Evolutionary conservation across 75 land plant genomes (phyloP).

Genomic region (Sequoiadendron giganteum): DNA sequence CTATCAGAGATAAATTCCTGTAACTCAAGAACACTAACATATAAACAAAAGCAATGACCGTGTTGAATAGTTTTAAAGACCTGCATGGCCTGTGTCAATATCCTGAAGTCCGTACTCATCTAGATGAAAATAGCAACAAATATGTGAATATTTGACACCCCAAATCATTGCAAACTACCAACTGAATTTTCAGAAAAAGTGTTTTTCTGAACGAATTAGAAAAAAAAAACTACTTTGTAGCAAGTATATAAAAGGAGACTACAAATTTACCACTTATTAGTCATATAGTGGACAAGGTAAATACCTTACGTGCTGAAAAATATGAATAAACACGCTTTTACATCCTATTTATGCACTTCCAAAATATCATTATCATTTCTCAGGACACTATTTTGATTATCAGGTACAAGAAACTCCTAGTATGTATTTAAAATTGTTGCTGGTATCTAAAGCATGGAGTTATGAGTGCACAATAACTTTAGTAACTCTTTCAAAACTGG

Average conservation of each 20-base stretch:
- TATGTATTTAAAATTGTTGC: neutral
- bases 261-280: neutral
- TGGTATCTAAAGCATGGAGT: neutral
- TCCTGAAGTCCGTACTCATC: neutral
- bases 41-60: neutral
- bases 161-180: neutral
- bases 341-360: neutral
- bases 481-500: neutral
- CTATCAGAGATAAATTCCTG: neutral
- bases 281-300: neutral
- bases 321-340: neutral
- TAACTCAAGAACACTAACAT: neutral
- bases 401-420: neutral
- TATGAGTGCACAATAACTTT: neutral
- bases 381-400: neutral
- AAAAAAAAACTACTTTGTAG: neutral
- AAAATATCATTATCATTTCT: neutral
- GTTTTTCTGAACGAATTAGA: neutral
- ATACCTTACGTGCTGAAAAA: neutral
- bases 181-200: neutral
- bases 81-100: neutral
- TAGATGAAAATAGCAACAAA: neutral
- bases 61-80: neutral
- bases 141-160: neutral
- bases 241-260: neutral